Evolutionary conservation across 805 yeast genomes (phyloP).

Genomic region (Sporopachydermia lactativora): DNA sequence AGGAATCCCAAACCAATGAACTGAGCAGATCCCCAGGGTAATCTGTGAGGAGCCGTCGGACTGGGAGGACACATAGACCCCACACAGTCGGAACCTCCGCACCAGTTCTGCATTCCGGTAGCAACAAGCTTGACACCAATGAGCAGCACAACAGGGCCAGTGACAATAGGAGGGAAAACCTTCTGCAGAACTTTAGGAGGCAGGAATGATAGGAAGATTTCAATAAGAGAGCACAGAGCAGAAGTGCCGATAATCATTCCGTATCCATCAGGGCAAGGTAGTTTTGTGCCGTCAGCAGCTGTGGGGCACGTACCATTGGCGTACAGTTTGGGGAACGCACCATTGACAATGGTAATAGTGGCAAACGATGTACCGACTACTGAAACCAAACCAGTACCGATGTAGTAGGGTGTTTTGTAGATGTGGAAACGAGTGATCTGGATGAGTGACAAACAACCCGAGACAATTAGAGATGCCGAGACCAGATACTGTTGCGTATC

Average conservation of each 20-base stretch:
- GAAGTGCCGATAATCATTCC: constrained; percentile 80
- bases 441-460: constrained; percentile 54
- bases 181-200: constrained; percentile 62
- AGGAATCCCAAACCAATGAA: constrained; percentile 80
- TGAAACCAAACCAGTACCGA: constrained; percentile 82
- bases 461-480: constrained; percentile 57
- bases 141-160: constrained; percentile 83
- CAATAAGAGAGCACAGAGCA: constrained; percentile 62
- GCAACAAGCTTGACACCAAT: constrained; percentile 62
- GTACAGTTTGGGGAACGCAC: constrained; percentile 75
- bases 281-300: constrained; percentile 45
- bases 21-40: constrained; percentile 76
- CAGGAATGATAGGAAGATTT: constrained; percentile 56
- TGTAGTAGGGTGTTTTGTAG: constrained; percentile 53
- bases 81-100: constrained; percentile 69
- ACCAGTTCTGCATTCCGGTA: constrained; percentile 74
- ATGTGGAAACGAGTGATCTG: constrained; percentile 77
- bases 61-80: constrained; percentile 31
- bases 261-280: constrained; percentile 83
- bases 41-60: constrained; percentile 37
- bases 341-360: constrained; percentile 66
- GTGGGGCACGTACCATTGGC: constrained; percentile 48
- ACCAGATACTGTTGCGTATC: constrained; percentile 45
- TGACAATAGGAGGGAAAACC: constrained; percentile 78
- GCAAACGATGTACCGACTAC: constrained; percentile 90